A percentile compares a stretch with the other conserved stretches of the same genome.
These are phyloP conservation scores for Choanephora cucurbitarum DNA, from an alignment of 371 early-diverging fungal genomes.

Conservation along the genomic window DNA sequence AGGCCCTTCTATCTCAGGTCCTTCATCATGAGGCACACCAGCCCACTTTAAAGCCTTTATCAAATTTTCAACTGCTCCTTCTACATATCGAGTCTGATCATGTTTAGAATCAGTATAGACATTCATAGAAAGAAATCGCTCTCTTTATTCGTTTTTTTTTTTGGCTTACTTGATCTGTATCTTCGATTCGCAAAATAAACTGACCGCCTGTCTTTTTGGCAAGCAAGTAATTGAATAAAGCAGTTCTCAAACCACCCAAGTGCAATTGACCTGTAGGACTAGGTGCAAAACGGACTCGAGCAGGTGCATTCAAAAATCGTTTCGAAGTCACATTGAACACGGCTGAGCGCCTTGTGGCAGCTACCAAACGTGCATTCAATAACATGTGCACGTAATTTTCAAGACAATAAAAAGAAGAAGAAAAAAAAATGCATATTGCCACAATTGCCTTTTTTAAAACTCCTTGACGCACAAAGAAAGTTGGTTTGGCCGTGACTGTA, in stretches of 20 bases:
- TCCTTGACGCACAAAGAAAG: no score
- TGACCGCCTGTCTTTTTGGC: conserved; percentile 74
- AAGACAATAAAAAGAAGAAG: background rate
- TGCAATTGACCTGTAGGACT: conserved; percentile 94
- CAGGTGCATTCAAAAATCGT: conserved; percentile 26
- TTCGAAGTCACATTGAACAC: conserved; percentile 1
- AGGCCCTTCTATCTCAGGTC: conserved; percentile 65
- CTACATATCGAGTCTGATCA: conserved; percentile 70
- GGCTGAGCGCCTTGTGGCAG: background rate
- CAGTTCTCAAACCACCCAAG: conserved; percentile 92
- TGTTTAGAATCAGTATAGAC: background rate
- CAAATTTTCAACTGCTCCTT: conserved; percentile 76
- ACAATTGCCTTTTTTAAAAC: no score
- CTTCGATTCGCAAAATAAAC: conserved; percentile 92
- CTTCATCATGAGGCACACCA: conserved; percentile 80
- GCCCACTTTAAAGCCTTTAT: conserved; percentile 74
- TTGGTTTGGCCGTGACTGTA: no score
- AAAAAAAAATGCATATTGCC: no score
- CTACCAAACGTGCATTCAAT: background rate
- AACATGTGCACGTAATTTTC: background rate
- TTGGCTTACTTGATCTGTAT: conserved; percentile 86
- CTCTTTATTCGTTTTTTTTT: background rate
- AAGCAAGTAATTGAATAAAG: conserved; percentile 88
- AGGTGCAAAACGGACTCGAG: conserved; percentile 92
- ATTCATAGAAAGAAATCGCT: no score